A percentile compares a stretch with the other conserved stretches of the same genome.
phyloP scores from a whole-genome alignment of 371 early-diverging fungal species.

The Rhizopus arrhizus region DNA sequence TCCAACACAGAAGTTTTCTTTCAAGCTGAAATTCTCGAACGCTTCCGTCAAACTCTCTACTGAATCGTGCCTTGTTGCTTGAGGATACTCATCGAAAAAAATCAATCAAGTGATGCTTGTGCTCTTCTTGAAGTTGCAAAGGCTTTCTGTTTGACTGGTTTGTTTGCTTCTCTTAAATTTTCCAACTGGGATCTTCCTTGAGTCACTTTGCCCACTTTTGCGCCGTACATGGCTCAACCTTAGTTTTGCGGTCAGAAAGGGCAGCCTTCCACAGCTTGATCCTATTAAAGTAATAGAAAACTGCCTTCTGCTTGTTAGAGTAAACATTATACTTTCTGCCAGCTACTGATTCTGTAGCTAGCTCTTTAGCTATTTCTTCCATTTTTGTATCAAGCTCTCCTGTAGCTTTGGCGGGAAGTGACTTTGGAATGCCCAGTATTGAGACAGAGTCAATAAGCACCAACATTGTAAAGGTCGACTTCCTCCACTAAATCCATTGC shows the following conservation, averaged over 20 bases:
- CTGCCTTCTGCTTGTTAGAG: conserved; percentile 14
- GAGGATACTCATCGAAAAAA: conserved; percentile 18
- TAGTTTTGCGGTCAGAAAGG: not conserved
- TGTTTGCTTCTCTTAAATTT: conserved; percentile 22
- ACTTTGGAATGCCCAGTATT: conserved; percentile 8
- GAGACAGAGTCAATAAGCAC: conserved; percentile 11
- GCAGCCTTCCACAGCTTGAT: conserved; percentile 17
- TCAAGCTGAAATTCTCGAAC: conserved; percentile 10
- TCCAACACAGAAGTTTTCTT: conserved; percentile 12
- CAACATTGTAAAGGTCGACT: conserved; percentile 18
- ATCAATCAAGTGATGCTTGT: conserved; percentile 10
- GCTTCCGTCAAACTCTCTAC: conserved; percentile 9
- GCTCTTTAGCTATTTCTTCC: conserved; percentile 12
- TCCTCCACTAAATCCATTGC: conserved; percentile 6
- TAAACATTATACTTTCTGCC: conserved; percentile 14
- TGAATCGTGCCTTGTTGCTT: conserved; percentile 11
- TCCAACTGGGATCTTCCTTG: conserved; percentile 18
- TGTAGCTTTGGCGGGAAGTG: conserved; percentile 12
- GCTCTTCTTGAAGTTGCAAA: conserved; percentile 14
- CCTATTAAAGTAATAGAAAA: conserved; percentile 16
- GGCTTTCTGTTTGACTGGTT: conserved; percentile 13
- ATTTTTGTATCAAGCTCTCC: conserved; percentile 15
- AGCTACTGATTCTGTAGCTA: conserved; percentile 6
- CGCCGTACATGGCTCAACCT: conserved; percentile 10
- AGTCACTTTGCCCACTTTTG: conserved; percentile 20